Base-by-base conservation (phyloP, 352 stramenopile species). In the Phytophthora pluvialis region DNA sequence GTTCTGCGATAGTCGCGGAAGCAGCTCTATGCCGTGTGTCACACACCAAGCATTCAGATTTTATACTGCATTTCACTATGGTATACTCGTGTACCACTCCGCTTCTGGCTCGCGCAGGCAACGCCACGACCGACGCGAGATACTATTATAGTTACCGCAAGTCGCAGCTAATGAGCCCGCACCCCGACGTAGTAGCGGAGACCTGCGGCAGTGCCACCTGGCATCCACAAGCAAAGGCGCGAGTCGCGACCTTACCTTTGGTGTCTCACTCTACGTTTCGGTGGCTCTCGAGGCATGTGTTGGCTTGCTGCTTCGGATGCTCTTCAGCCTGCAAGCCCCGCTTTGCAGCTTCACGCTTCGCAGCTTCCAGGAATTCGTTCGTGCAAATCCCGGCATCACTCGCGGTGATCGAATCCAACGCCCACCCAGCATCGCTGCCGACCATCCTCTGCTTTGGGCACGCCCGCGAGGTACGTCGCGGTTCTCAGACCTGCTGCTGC, bases 11-110 rank as follows among this genome's bases (percentile, higher is more conserved):
- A 52, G 47, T 11, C 43, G 9, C 13, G 52, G 52, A 55, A 56
- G 7, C 35, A 49, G 18, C 33, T 68, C 61, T 64, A 64, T 64
- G 29, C 53, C 46, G 42, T 71, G 60, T 69, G 47, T 53, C 47
- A 70, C 42, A 70, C 62, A 70, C 16, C 44, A 69, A 62, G 9
- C 32, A 64, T 64, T 64, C 61, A 64, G 61, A 56, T 57, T 42
- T 28, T 21, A 29, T 32, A 60, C 48, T 46, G 45, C 11, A n/a
- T 57, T 36, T 36, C 15, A 57, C 11, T 47, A 57, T 36, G 3
- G n/a, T 11, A 43, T 42, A 54, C 26, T 31, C 11, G 42, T 3
- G 16, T 40, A 5, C 18, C 31, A 48, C 6, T 18, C 12, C 21
- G n/a, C 18, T 43, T 47, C 51, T 59, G 51, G 38, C 26, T 66